These are phyloP conservation scores for Rhododendron ferrugineum DNA, from an alignment of 148 eudicot species.

Conservation along the genomic window DNA sequence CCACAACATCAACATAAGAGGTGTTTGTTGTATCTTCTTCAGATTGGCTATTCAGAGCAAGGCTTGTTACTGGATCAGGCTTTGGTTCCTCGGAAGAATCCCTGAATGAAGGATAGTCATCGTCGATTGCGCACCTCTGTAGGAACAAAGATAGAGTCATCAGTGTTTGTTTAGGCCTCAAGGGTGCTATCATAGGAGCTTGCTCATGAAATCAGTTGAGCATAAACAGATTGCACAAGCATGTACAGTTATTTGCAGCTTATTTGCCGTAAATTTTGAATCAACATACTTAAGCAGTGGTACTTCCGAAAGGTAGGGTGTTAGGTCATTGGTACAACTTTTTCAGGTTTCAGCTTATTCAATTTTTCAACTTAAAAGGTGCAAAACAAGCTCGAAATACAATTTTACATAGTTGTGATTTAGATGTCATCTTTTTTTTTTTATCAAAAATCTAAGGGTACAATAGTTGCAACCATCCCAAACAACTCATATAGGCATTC, in stretches of 20 bases:
- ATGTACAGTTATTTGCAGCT: not conserved
- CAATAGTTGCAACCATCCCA: not conserved
- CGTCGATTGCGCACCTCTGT: constrained; percentile 69
- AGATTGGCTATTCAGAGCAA: constrained; percentile 2
- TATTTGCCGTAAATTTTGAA: not conserved
- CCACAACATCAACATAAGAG: not conserved
- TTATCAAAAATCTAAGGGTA: not conserved
- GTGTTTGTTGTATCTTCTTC: constrained; percentile 5
- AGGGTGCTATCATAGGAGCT: not conserved
- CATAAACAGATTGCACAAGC: not conserved
- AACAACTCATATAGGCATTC: not conserved
- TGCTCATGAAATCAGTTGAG: not conserved
- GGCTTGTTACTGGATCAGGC: constrained; percentile 15
- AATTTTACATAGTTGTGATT: not conserved
- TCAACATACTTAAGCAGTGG: not conserved
- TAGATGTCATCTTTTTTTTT: not conserved
- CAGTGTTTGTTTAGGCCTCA: not conserved
- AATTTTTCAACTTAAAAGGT: not conserved
- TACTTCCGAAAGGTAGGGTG: not conserved
- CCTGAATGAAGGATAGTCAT: constrained; percentile 35
- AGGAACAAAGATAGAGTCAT: not conserved
- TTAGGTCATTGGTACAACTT: not conserved
- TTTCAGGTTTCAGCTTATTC: not conserved
- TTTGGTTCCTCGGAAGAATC: constrained; percentile 32
- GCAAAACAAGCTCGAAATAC: not conserved